Evolutionary conservation across 2,329 filamentous ascomycete species (phyloP), one percentile per base, ranked within the genome.

Genomic region (Paramyrothecium roridum): DNA sequence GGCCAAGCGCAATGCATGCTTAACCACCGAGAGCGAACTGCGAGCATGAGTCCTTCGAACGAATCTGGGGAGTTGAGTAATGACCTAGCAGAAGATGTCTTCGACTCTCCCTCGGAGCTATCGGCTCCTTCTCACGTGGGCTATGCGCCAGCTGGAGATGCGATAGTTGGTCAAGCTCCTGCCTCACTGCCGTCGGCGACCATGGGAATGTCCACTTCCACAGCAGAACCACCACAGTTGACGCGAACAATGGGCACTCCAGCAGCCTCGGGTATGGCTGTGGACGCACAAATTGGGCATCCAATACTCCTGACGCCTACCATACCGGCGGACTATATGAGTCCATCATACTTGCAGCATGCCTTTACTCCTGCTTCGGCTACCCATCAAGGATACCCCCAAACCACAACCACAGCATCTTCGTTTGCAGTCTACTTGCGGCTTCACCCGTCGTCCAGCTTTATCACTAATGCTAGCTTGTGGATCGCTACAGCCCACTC

Each of bases 401-500:
- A 59, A 48, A 56, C 61, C 8, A 55, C 57, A 8, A 54, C 66
- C 2, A 48, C 64, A 13, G 53, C 65, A 12, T 52, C 63, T 12
- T 61, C 65, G 1, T 80, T 85, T 46, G 80, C 86, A 2, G 80
- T 89, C 13, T 91, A 86, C 71, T 81, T 93, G 61, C 84, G 87
- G n/a, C 77, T 90, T 6, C 82, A 89, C 60, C 80, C 83, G 1
- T 77, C 80, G n/a, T 89, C 87, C 3, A 79, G 77, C 13, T 75
- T 87, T 34, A 73, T 78, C 7, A 67, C 75, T 57, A 77, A 66
- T 56, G 69, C 67, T 61, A 80, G 76, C 62, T 74, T 88, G 43
- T 93, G 89, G 88, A 81, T 90, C 46, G 83, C 80, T 34, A 86
- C 86, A 16, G 70, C 93, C 50, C 73, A 74, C 11, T 73, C 77